These are phyloP conservation scores for Amanita pallidorosea DNA, from an alignment of 768 basidiomycete genomes.

Conservation along the genomic window DNA sequence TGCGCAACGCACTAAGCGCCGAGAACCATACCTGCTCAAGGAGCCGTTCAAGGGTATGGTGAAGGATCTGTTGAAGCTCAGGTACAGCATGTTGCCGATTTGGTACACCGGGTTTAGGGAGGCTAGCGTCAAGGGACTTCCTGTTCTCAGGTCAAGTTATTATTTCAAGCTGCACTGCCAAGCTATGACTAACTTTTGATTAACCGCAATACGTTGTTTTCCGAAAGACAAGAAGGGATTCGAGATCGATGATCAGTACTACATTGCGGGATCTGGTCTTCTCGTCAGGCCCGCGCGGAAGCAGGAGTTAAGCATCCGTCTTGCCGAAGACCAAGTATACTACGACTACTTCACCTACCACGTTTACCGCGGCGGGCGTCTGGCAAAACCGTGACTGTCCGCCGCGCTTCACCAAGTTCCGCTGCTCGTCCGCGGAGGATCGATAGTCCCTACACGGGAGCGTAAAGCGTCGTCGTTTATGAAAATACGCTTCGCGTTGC, in stretches of 20 bases:
- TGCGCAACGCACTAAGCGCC: slow-evolving; percentile 93
- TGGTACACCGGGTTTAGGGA: slow-evolving; percentile 98
- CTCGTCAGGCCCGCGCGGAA: slow-evolving; percentile 79
- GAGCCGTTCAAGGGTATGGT: slow-evolving; percentile 83
- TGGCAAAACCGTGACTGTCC: slow-evolving; percentile 60
- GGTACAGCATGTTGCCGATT: slow-evolving; percentile 81
- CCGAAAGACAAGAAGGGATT: slow-evolving; percentile 81
- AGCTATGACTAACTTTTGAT: not conserved
- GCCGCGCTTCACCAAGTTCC: slow-evolving; percentile 77
- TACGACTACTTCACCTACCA: slow-evolving; percentile 83
- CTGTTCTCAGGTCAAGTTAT: slow-evolving; percentile 66
- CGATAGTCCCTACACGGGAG: slow-evolving; percentile 80
- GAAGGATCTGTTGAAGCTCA: slow-evolving; percentile 63
- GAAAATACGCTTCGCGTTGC: slow-evolving; percentile 87
- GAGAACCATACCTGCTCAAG: slow-evolving; percentile 88
- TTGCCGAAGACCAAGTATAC: slow-evolving; percentile 87
- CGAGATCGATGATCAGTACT: slow-evolving; percentile 89
- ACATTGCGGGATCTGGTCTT: slow-evolving; percentile 77
- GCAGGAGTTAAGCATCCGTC: slow-evolving; percentile 74
- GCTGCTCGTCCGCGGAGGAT: slow-evolving; percentile 82
- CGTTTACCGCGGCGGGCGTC: slow-evolving; percentile 53
- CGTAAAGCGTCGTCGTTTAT: slow-evolving; percentile 80
- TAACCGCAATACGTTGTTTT: slow-evolving; percentile 93
- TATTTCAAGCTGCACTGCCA: not conserved
- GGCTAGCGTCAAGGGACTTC: slow-evolving; percentile 69